Evolutionary conservation across 129 eudicot species (phyloP).

Genomic region (Saposhnikovia divaricata): DNA sequence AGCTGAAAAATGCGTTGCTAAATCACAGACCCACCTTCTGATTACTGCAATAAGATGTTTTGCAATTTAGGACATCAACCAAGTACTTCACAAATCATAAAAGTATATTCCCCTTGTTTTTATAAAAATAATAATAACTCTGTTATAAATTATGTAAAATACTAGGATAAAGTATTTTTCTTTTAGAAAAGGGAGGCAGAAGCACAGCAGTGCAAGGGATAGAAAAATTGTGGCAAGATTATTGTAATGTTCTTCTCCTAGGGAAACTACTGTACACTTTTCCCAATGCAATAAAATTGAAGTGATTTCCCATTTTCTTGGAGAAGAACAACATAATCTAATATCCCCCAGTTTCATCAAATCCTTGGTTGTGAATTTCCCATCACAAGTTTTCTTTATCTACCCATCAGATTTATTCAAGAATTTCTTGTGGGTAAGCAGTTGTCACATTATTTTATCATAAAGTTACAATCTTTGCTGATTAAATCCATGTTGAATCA

Average conservation of each 20-base stretch:
- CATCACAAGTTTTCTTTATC: background rate
- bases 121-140: too few relatives aligned
- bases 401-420: background rate
- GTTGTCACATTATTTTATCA: background rate
- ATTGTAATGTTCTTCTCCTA: constrained; percentile 1
- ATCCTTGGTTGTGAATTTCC: background rate
- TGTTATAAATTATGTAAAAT: background rate
- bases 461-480: constrained; percentile 6
- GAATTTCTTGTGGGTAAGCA: constrained; percentile 1
- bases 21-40: background rate
- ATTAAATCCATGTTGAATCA: background rate
- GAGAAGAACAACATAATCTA: constrained; percentile 4
- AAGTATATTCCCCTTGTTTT: background rate
- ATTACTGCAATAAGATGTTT: background rate
- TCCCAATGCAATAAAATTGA: background rate
- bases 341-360: background rate
- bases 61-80: background rate
- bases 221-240: constrained; percentile 4
- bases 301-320: constrained; percentile 1
- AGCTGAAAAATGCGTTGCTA: background rate
- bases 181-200: background rate
- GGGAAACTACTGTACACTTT: background rate
- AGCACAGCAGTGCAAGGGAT: background rate
- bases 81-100: too few relatives aligned
- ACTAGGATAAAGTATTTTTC: background rate